Base-by-base conservation (phyloP, 2,329 filamentous ascomycete genomes). In the Paecilomyces variotii region DNA sequence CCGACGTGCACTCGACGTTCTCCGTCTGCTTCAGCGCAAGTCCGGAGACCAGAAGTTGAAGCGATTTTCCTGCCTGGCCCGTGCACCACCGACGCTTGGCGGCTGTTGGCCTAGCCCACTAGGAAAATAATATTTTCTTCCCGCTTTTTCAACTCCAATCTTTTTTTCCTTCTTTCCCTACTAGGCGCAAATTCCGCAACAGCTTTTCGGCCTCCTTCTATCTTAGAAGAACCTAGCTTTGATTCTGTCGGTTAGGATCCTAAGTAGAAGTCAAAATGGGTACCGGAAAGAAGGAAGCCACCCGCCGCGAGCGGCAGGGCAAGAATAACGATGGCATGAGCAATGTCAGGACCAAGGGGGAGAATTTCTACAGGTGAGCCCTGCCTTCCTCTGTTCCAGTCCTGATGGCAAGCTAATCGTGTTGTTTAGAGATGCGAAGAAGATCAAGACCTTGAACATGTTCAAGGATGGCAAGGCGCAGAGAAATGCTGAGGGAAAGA, bases 271-370 rank as follows among this genome's bases (percentile, higher is more conserved):
- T 65, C 72, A 79, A 61, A 50, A 96, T 96, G 91, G 91, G 91
- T 77, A 88, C 87, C 68, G 87, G 85, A 69, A 97, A 97, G 83
- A 97, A 97, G 78, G 93, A 97, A 78, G 86, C 86, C 64, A 84
- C 80, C 74, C 87, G 93, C 78, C 88, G 89, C 74, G 83, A 83
- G 79, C 89, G 91, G 74, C 87, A 97, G 83, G 91, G 90, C 67
- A 93, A 92, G 79, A 84, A 84, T 55, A 84, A 84, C 65, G 88
- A 94, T 85, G 91, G 91, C 74, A 91, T 96, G 85, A 86, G 79
- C 69, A 97, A 97, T 79, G 90, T 97, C 71, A 90, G 87, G 70
- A 82, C 86, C 68, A 99, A 99, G 80, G 94, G 94, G 78, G 93
- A 97, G 82, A 97, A 97, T 81, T 99, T 97, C 80, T 97, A 97